A percentile compares a stretch with the other conserved stretches of the same genome.
Conservation (phyloP, 140 eudicot species). For the Bidens hawaiensis region DNA sequence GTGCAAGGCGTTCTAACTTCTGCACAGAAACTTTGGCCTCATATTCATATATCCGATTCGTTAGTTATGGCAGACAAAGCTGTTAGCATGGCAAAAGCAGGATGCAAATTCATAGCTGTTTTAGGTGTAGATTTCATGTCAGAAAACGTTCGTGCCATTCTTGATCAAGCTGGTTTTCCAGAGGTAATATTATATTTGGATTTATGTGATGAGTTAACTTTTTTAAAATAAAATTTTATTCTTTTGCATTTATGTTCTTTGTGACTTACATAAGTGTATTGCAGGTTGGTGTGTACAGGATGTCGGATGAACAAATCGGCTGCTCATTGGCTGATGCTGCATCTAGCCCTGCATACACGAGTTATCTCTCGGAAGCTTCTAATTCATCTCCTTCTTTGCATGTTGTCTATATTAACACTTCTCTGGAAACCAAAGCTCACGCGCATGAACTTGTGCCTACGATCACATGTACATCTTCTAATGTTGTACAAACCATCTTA, state of each 20-base stretch:
- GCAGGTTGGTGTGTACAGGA: constrained; percentile 97
- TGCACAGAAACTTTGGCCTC: constrained; percentile 95
- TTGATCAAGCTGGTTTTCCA: constrained; percentile 91
- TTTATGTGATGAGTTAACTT: not conserved
- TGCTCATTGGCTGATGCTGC: constrained; percentile 99
- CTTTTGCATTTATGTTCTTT: not conserved
- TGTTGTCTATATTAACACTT: constrained; percentile 89
- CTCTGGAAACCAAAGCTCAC: constrained; percentile 90
- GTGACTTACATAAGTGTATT: constrained; percentile 1
- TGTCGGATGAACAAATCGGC: constrained; percentile 89
- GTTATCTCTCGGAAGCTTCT: constrained; percentile 74
- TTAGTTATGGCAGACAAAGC: constrained; percentile 97
- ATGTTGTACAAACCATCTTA: constrained; percentile 96
- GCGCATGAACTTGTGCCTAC: constrained; percentile 96
- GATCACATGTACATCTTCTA: constrained; percentile 96
- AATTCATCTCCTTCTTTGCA: constrained; percentile 79
- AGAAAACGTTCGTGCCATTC: constrained; percentile 96
- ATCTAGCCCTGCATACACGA: constrained; percentile 79
- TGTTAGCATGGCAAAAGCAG: constrained; percentile 93
- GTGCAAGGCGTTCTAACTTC: constrained; percentile 96
- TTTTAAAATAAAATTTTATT: not conserved
- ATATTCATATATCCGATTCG: constrained; percentile 90
- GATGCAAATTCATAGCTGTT: constrained; percentile 78
- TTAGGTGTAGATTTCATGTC: constrained; percentile 98
- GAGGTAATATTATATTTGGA: constrained; percentile 38